Conservation (phyloP, 495 filamentous ascomycete species). For the Penicillium taxi region DNA sequence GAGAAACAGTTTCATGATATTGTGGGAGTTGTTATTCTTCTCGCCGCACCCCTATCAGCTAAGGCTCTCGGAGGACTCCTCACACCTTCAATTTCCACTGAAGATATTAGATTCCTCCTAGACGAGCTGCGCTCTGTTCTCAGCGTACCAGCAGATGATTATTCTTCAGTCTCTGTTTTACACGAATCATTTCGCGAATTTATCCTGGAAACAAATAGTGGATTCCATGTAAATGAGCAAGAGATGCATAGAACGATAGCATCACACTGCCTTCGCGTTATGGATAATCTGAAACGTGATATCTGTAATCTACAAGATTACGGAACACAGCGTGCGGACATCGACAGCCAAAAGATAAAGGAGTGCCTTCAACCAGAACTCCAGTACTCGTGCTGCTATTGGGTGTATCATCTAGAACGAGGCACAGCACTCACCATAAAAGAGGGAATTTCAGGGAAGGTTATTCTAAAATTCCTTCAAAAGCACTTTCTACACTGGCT, state of each 20-base stretch:
- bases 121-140: conserved; percentile 22
- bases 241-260: conserved; percentile 7
- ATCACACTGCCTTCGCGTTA: conserved; percentile 20
- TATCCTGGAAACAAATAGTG: conserved; percentile 6
- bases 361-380: conserved; percentile 20
- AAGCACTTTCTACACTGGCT: conserved; percentile 12
- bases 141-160: conserved; percentile 17
- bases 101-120: conserved; percentile 9
- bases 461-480: conserved; percentile 12
- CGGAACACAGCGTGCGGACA: conserved; percentile 15
- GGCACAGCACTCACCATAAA: conserved; percentile 13
- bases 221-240: conserved; percentile 14
- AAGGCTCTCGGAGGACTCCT: conserved; percentile 13
- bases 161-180: conserved; percentile 5
- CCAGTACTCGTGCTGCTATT: conserved; percentile 32
- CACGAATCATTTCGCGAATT: conserved; percentile 10
- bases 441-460: too few species aligned
- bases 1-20: conserved; percentile 19
- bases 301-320: too few species aligned
- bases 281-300: too few species aligned
- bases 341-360: conserved; percentile 12
- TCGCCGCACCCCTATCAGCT: conserved; percentile 18
- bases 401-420: conserved; percentile 12
- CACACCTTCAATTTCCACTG: neutral
- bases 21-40: conserved; percentile 20